Evolutionary conservation across 768 basidiomycete species (phyloP).

Genomic region (Termitomyces sp.): DNA sequence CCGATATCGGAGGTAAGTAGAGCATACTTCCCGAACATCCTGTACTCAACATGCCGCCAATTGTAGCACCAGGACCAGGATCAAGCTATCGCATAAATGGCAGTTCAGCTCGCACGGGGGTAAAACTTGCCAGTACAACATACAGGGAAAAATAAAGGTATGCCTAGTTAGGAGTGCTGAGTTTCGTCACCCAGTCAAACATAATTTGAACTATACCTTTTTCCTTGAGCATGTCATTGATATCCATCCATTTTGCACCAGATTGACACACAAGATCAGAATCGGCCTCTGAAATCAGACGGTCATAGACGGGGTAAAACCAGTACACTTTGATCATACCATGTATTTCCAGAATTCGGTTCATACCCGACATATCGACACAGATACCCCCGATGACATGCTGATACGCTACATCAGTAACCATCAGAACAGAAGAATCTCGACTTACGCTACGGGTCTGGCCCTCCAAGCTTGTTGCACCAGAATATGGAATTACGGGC

Average conservation of each 20-base stretch:
- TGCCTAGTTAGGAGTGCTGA: constrained; percentile 37
- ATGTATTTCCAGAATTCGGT: constrained; percentile 72
- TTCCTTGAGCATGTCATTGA: constrained; percentile 65
- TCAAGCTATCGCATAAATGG: constrained; percentile 49
- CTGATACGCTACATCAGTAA: constrained; percentile 21
- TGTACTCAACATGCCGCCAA: constrained; percentile 85
- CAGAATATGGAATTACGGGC: constrained; percentile 77
- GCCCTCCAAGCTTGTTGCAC: constrained; percentile 82
- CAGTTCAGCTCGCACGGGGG: neutral
- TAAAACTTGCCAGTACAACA: constrained; percentile 17
- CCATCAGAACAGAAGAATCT: neutral
- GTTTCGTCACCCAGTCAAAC: neutral
- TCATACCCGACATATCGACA: constrained; percentile 77
- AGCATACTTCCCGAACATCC: constrained; percentile 78
- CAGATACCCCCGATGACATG: constrained; percentile 65
- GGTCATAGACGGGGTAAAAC: neutral
- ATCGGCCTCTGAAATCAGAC: constrained; percentile 50
- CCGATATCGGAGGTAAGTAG: constrained; percentile 1
- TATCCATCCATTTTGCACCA: constrained; percentile 67
- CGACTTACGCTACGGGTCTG: constrained; percentile 61
- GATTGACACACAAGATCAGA: constrained; percentile 75
- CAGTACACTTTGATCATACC: constrained; percentile 37
- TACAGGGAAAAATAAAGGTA: constrained; percentile 84
- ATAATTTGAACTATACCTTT: constrained; percentile 40
- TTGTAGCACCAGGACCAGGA: constrained; percentile 76